These are phyloP conservation scores for Elaeis oleifera DNA, from an alignment of 202 grass and related monocot genomes.

Conservation along the genomic window DNA sequence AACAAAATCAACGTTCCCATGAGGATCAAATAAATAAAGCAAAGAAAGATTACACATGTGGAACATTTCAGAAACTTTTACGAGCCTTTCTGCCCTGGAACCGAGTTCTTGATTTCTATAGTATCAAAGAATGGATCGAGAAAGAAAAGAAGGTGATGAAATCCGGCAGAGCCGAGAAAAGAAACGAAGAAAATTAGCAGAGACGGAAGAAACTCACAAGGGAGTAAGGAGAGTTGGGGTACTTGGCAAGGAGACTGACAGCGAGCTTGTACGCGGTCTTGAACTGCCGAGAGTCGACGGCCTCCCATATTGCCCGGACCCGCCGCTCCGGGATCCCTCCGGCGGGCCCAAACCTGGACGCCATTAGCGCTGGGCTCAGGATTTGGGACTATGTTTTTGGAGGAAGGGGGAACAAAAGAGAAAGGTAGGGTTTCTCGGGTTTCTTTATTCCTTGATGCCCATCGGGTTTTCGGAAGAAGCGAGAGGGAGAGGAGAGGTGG, in stretches of 20 bases:
- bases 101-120: no score
- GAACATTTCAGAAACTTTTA: no score
- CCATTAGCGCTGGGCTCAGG: conserved; percentile 30
- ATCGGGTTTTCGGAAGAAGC: background rate
- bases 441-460: no score
- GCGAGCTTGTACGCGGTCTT: conserved; percentile 83
- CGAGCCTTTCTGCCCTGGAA: no score
- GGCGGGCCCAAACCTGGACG: conserved; percentile 76
- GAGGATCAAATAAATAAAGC: no score
- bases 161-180: background rate
- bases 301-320: conserved; percentile 95
- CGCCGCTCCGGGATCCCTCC: conserved; percentile 86
- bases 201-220: conserved; percentile 42
- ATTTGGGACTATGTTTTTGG: conserved; percentile 7
- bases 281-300: conserved; percentile 92
- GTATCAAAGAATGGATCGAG: no score
- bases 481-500: no score
- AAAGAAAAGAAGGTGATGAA: no score
- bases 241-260: conserved; percentile 57
- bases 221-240: conserved; percentile 66
- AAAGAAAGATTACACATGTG: no score
- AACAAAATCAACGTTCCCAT: no score
- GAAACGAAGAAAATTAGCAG: background rate
- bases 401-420: conserved; percentile 30
- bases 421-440: conserved; percentile 37